These are phyloP conservation scores for Quercus rubra DNA, from an alignment of 306 rosid genomes.

Conservation along the genomic window DNA sequence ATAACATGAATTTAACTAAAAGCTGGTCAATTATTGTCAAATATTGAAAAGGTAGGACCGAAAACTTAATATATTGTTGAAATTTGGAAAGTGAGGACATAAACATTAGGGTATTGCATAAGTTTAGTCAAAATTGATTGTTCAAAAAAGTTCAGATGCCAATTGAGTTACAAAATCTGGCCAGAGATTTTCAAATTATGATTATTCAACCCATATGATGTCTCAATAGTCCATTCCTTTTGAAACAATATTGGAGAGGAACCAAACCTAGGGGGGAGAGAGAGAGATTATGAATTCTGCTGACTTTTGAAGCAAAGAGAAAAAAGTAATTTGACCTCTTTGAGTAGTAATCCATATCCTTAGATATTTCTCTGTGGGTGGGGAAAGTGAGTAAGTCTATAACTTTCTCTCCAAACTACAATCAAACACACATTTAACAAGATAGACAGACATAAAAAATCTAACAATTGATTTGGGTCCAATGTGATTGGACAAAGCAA, in stretches of 20 bases:
- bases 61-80: not conserved
- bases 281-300: not conserved
- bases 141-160: not conserved
- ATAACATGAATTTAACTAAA: not conserved
- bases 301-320: constrained; percentile 5
- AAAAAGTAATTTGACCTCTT: not conserved
- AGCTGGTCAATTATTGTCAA: not conserved
- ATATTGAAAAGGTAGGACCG: not conserved
- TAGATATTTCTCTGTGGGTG: constrained; percentile 19
- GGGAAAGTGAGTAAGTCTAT: constrained; percentile 22
- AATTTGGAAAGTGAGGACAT: not conserved
- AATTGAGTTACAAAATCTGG: not conserved
- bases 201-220: not conserved
- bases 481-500: constrained; percentile 31
- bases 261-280: not conserved
- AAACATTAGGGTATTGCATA: not conserved
- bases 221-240: constrained; percentile 2
- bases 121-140: not conserved
- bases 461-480: constrained; percentile 26
- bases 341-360: constrained; percentile 9
- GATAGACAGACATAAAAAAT: constrained; percentile 28
- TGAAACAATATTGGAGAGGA: not conserved
- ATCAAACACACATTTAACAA: constrained; percentile 18
- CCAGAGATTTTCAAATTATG: not conserved
- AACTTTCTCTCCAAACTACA: constrained; percentile 12